phyloP scores from a whole-genome alignment of 495 filamentous ascomycete genomes.

The Venustampulla echinocandica region DNA sequence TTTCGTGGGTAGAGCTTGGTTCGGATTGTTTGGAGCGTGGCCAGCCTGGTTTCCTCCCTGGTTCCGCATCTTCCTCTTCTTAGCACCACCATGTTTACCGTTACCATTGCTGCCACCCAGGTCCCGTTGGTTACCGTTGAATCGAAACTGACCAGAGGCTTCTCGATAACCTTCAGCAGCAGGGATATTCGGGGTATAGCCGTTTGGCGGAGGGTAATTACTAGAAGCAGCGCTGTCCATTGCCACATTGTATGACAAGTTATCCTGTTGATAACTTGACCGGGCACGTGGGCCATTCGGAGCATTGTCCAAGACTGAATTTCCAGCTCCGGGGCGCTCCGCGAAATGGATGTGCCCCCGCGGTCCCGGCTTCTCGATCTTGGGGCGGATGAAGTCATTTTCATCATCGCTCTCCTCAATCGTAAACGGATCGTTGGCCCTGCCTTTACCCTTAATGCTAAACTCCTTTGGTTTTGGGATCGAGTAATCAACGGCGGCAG shows the following conservation, averaged over 20 bases:
- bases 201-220: too few relatives aligned
- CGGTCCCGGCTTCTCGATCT: constrained; percentile 13
- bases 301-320: not conserved
- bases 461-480: constrained; percentile 9
- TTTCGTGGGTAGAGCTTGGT: too few relatives aligned
- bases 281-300: not conserved
- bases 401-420: constrained; percentile 24
- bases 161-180: too few relatives aligned
- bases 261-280: not conserved
- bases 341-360: constrained; percentile 21
- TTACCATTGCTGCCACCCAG: too few relatives aligned
- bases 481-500: constrained; percentile 17
- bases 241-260: not conserved
- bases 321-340: not conserved
- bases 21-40: too few relatives aligned
- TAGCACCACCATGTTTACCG: too few relatives aligned
- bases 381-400: constrained; percentile 22
- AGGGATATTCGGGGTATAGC: too few relatives aligned
- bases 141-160: too few relatives aligned
- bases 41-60: too few relatives aligned
- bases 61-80: too few relatives aligned
- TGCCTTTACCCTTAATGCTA: constrained; percentile 28
- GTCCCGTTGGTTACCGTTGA: too few relatives aligned
- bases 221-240: too few relatives aligned
- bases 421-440: constrained; percentile 21